Evolutionary conservation across 2,329 filamentous ascomycete genomes (phyloP).

Genomic region (Fusarium begoniae): DNA sequence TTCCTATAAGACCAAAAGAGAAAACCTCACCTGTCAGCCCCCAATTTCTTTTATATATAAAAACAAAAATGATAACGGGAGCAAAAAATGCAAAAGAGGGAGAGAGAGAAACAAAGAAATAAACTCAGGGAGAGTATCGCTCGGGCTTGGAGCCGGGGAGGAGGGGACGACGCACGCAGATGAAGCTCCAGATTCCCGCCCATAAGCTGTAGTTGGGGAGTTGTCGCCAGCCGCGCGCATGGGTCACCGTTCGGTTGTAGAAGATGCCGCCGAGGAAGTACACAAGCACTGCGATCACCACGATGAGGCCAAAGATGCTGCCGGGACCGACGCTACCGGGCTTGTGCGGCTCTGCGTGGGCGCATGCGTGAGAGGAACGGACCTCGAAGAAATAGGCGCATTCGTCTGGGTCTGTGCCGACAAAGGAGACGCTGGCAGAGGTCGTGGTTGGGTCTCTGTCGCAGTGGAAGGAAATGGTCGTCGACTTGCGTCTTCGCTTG

Average conservation of each 20-base stretch:
- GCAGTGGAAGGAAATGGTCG: slow-evolving; percentile 92
- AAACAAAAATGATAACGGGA: background rate
- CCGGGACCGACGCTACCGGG: slow-evolving; percentile 75
- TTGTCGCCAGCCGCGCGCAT: slow-evolving; percentile 94
- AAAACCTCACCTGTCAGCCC: slow-evolving; percentile 39
- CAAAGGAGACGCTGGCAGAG: slow-evolving; percentile 80
- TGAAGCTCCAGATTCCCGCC: slow-evolving; percentile 85
- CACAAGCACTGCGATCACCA: slow-evolving; percentile 77
- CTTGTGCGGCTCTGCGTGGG: slow-evolving; percentile 72
- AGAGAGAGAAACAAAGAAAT: background rate
- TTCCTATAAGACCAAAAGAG: slow-evolving; percentile 55
- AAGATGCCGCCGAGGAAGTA: slow-evolving; percentile 94
- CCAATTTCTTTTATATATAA: slow-evolving; percentile 4
- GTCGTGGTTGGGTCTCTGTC: slow-evolving; percentile 79
- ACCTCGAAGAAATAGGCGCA: slow-evolving; percentile 97
- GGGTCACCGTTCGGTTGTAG: slow-evolving; percentile 93
- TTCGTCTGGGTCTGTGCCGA: slow-evolving; percentile 83
- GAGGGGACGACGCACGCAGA: slow-evolving; percentile 66
- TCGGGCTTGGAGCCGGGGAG: slow-evolving; percentile 41
- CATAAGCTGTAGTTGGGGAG: slow-evolving; percentile 94
- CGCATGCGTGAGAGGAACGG: slow-evolving; percentile 84
- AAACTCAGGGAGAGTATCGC: slow-evolving; percentile 42
- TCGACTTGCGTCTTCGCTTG: slow-evolving; percentile 71
- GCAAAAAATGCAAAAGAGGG: background rate
- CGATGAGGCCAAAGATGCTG: slow-evolving; percentile 89